Base-by-base conservation (phyloP, 2,329 filamentous ascomycete genomes). In the Samsoniella hepiali region DNA sequence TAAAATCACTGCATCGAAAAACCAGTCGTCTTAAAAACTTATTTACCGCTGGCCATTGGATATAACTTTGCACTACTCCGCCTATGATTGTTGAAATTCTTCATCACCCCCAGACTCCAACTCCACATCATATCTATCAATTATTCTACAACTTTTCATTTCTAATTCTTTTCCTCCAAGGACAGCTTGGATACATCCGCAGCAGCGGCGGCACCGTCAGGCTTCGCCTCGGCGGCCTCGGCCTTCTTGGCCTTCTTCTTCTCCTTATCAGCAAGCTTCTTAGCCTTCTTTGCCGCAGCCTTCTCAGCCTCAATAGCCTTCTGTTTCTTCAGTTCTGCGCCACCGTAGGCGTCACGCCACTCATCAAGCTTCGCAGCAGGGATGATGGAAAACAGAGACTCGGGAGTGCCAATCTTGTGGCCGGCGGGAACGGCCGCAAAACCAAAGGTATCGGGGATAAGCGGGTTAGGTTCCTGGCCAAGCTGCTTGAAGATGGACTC, bases 371-470 rank as follows among this genome's bases (percentile, higher is more conserved):
- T 94, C 75, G 91, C 88, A 10, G 88, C 82, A 67, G 93, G 90
- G 71, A 97, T 97, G 61, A 84, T 85, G n/a, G 85, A 85, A 78
- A 97, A 97, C 38, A 97, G 82, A 49, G 92, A 89, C 67, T 86
- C 84, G 0, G 93, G 87, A 72, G 89, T 89, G 68, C 91, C 91
- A 67, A 97, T 89, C 73, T 88, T 89, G 78, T 97, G 92, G 63
- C 89, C 90, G 1, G 89, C 82, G 70, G 86, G 82, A 68, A 95
- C 79, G 2, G 81, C 77, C 65, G 85, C 81, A n/a, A 77, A 76
- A 22, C 74, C 72, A 88, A 91, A 95, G 51, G 79, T 81, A 66
- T 89, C 84, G 1, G 90, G 88, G 65, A 93, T 92, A 42, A 55
- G 74, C 66, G 65, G 69, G 65, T 82, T 64, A 68, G 84, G 77